Conservation (phyloP, 768 basidiomycete genomes). For the Astraeus odoratus region DNA sequence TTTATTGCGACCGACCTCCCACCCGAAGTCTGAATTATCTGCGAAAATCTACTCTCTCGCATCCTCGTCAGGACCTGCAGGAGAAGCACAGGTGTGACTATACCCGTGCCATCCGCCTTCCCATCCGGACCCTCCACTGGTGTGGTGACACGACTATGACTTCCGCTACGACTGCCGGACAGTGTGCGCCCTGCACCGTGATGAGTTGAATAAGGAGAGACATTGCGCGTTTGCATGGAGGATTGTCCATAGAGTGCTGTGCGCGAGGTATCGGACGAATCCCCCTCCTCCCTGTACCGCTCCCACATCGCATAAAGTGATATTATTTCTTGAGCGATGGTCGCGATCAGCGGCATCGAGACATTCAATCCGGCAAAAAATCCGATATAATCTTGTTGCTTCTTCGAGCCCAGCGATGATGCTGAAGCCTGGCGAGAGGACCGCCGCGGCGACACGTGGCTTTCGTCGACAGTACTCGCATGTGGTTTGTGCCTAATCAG, state of each 20-base stretch:
- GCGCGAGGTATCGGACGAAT: conserved; percentile 26
- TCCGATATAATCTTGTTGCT: conserved; percentile 60
- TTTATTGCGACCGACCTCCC: conserved; percentile 54
- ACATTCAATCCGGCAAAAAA: conserved; percentile 87
- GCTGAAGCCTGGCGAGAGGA: conserved; percentile 44
- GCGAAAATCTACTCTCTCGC: conserved; percentile 57
- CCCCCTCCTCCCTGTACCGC: conserved; percentile 61
- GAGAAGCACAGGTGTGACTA: conserved; percentile 55
- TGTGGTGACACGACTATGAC: conserved; percentile 21
- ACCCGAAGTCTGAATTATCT: conserved; percentile 43
- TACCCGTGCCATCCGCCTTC: conserved; percentile 8
- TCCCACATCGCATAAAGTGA: conserved; percentile 88
- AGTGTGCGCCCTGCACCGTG: conserved; percentile 19
- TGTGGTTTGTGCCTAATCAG: conserved; percentile 34
- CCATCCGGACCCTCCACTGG: conserved; percentile 19
- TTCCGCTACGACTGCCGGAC: conserved; percentile 18
- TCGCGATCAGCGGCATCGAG: conserved; percentile 71
- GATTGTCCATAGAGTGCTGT: conserved; percentile 13
- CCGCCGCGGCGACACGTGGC: conserved; percentile 38
- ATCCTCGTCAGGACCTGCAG: conserved; percentile 53
- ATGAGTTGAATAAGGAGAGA: conserved; percentile 15
- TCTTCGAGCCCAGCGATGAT: conserved; percentile 22
- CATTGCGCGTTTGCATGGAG: conserved; percentile 7
- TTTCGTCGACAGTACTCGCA: conserved; percentile 6
- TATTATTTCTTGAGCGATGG: conserved; percentile 87